Base-by-base conservation (phyloP, 192 early-diverging fungal genomes). In the Coemansia sp. region DNA sequence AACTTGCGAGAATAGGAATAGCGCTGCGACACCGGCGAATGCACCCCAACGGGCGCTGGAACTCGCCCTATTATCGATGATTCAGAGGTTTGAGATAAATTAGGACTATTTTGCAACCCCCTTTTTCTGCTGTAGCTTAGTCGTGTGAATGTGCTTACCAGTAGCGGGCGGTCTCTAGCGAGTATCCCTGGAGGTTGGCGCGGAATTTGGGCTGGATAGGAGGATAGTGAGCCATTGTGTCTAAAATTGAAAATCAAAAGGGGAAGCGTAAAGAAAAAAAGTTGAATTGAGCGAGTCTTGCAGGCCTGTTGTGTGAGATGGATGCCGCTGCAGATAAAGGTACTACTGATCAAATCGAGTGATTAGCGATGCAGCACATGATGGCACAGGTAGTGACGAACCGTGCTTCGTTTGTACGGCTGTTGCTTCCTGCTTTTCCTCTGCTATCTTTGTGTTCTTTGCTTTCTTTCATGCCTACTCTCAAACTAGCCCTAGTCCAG, bases 401-500 rank as follows among this genome's bases (percentile, higher is more conserved):
- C 6, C 14, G 51, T 7, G 5, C 51, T 33, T 14, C 6, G 2
- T 14, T 14, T 24, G 1, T 23, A 5, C 5, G 24, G 14, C 51
- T 18, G 5, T 31, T 14, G 9, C 14, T 14, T 55, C 13, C 14
- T 46, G 10, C 34, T 62, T 23, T 20, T 3, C 14, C 11, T 21
- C 13, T 3, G n/a, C 35, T 9, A 39, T 33, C 5, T 57, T 24
- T 57, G 24, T 43, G 58, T 6, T 31, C 51, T 24, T 28, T 38
- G 3, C 23, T 23, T 14, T 28, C 20, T 20, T 3, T 14, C 28
- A 70, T 70, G 68, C 3, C 55, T 18, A 8, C 61, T 2, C 40
- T 81, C 6, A 90, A 87, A 50, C 73, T 93, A 28, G 92, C 91
- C 0, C 82, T 92, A 33, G 73, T 92, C 26, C 95, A 99, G 81